Conservation (phyloP, 495 filamentous ascomycete species). For the Darksidea phi region DNA sequence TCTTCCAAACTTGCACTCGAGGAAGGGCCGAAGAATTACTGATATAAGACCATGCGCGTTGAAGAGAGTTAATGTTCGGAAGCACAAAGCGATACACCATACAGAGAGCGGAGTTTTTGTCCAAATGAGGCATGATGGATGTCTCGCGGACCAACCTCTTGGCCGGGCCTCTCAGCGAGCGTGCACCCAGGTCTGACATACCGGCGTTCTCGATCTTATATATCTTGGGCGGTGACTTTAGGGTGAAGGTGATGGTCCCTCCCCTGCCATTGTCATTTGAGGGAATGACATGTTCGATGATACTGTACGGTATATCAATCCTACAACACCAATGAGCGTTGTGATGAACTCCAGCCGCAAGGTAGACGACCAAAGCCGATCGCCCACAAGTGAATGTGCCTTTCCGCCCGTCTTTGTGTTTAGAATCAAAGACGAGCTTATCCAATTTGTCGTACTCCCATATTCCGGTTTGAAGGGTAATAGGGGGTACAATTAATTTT, state of each 20-base stretch:
- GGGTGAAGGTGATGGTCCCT: conserved; percentile 2
- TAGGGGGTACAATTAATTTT: neutral
- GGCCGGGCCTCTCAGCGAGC: too few species aligned
- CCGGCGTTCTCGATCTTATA: neutral
- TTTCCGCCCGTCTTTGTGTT: neutral
- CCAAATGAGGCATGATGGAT: too few species aligned
- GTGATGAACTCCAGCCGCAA: neutral
- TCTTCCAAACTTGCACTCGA: neutral
- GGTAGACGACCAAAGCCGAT: neutral
- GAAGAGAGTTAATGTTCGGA: too few species aligned
- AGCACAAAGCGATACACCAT: too few species aligned
- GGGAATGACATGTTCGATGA: conserved; percentile 9
- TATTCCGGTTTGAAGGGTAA: neutral
- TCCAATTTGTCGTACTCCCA: neutral
- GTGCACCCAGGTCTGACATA: neutral
- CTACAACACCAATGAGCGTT: neutral
- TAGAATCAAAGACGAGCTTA: neutral
- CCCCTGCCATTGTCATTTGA: neutral
- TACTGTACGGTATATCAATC: conserved; percentile 13
- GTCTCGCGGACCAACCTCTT: too few species aligned
- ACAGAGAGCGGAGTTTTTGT: too few species aligned
- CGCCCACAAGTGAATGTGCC: conserved; percentile 3
- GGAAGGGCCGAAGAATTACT: too few species aligned
- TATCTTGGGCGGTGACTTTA: conserved; percentile 10
- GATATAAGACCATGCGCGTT: too few species aligned